These are phyloP conservation scores for Erysiphe pisi DNA, from an alignment of 2,329 filamentous ascomycete species.

Conservation along the genomic window DNA sequence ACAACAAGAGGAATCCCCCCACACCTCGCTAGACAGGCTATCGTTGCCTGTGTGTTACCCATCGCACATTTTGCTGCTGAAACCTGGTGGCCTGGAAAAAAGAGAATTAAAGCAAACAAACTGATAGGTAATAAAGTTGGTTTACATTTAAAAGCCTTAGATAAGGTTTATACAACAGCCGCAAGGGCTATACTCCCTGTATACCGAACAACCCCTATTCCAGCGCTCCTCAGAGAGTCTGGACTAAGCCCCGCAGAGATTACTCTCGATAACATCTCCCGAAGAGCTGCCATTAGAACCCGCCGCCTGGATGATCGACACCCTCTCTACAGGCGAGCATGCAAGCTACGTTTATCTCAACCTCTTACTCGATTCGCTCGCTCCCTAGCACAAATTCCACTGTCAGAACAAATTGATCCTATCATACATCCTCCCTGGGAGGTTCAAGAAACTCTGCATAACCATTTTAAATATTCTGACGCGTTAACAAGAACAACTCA, in stretches of 20 bases:
- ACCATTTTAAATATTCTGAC: too few species aligned
- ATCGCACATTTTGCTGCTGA: constrained; percentile 4
- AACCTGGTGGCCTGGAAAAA: constrained; percentile 12
- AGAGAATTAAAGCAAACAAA: neutral
- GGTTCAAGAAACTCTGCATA: neutral
- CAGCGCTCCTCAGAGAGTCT: neutral
- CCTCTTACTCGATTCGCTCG: neutral
- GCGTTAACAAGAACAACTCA: neutral
- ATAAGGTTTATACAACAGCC: neutral
- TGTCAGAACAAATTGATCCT: neutral
- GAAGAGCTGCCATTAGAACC: neutral
- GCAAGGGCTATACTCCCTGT: neutral
- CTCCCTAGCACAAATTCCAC: neutral
- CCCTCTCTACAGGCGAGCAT: neutral
- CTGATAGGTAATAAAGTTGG: neutral
- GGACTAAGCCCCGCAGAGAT: neutral
- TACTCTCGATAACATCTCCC: neutral
- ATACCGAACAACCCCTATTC: neutral
- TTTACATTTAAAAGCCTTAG: neutral
- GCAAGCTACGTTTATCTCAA: neutral
- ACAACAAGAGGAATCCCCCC: neutral
- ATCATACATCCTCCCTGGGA: neutral
- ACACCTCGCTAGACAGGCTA: neutral
- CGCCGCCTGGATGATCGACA: neutral
- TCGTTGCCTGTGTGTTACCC: neutral